Conservation (phyloP, 2,329 filamentous ascomycete species). For the Akanthomyces dipterigenus region DNA sequence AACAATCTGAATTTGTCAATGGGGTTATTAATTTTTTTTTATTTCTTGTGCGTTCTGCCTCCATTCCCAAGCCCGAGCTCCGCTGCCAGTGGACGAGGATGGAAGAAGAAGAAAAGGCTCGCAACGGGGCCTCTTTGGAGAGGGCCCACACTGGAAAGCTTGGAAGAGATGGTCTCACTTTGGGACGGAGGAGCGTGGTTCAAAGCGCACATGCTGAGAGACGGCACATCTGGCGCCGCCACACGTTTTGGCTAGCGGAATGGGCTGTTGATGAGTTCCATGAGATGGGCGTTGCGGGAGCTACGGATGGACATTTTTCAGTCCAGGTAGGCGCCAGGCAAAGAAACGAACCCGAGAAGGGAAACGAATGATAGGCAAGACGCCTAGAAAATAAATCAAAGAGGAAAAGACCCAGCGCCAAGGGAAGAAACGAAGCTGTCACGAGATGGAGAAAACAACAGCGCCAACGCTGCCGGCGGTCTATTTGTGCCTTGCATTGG, state of each 20-base stretch:
- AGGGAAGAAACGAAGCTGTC: constrained; percentile 3
- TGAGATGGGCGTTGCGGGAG: not conserved
- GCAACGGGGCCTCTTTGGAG: not conserved
- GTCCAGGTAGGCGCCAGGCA: not conserved
- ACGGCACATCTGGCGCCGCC: constrained; percentile 3
- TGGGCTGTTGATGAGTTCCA: not conserved
- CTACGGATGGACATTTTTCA: too few relatives aligned
- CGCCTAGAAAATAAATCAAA: not conserved
- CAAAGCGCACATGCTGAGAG: not conserved
- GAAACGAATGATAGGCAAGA: not conserved
- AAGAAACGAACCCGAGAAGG: not conserved
- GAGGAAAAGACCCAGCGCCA: not conserved
- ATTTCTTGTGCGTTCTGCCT: not conserved
- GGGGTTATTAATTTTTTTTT: not conserved
- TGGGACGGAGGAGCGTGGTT: not conserved
- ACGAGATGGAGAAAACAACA: not conserved
- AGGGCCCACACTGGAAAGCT: not conserved
- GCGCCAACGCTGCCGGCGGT: not conserved
- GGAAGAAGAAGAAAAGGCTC: not conserved
- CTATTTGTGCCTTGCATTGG: constrained; percentile 8
- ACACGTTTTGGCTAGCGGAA: constrained; percentile 7
- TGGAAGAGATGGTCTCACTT: not conserved
- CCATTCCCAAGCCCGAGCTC: not conserved
- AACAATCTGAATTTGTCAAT: not conserved
- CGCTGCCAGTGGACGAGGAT: not conserved